phyloP scores from a whole-genome alignment of 75 land plant species.

The Selaginella moellendorffii region DNA sequence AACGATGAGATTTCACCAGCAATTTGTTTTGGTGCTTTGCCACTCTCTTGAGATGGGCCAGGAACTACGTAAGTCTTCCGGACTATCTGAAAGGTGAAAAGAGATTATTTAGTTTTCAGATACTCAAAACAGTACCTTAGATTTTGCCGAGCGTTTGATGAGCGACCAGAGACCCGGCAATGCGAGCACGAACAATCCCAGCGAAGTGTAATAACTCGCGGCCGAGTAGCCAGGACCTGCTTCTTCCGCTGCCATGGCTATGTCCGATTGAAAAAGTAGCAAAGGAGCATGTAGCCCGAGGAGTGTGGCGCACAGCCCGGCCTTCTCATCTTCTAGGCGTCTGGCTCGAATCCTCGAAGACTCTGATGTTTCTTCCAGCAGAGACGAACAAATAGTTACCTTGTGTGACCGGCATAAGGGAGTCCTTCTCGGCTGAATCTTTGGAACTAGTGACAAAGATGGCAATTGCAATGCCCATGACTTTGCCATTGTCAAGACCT shows the following conservation, averaged over 20 bases:
- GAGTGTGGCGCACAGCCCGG: too few species aligned
- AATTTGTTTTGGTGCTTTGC: conserved; percentile 47
- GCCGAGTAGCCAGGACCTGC: conserved; percentile 49
- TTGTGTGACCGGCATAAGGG: too few species aligned
- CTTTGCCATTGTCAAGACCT: too few species aligned
- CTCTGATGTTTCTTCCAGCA: too few species aligned
- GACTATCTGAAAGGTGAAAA: conserved; percentile 43
- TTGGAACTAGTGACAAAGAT: too few species aligned
- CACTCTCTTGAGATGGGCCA: conserved; percentile 29
- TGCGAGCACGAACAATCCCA: conserved; percentile 83
- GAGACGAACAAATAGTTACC: too few species aligned
- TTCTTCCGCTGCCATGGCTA: conserved; percentile 21
- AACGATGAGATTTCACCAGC: conserved; percentile 88
- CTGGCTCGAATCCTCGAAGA: too few species aligned
- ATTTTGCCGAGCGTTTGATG: conserved; percentile 91
- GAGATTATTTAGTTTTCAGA: neutral
- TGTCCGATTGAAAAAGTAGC: neutral
- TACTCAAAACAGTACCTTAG: conserved; percentile 78
- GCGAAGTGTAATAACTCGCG: conserved; percentile 94
- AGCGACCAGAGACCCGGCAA: conserved; percentile 98
- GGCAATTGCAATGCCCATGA: too few species aligned
- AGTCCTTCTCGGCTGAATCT: too few species aligned
- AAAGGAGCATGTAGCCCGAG: too few species aligned
- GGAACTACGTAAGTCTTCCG: conserved; percentile 66
- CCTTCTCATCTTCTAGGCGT: too few species aligned